A percentile compares a stretch with the other conserved stretches of the same genome.
These are phyloP conservation scores for Oryza meyeriana DNA, from an alignment of 176 grass and related monocot species.

Conservation along the genomic window DNA sequence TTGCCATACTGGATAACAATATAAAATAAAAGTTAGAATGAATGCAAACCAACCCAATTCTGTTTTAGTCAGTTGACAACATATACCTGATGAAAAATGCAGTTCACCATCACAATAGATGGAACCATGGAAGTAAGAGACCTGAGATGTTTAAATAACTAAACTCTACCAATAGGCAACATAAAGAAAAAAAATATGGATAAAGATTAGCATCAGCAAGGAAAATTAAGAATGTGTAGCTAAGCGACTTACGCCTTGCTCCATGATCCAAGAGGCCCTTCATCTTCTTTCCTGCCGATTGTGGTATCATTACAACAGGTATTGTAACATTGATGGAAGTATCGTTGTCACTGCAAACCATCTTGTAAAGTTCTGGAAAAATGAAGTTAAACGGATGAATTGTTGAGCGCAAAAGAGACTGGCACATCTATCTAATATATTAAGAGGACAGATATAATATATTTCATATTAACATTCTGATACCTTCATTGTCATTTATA, in stretches of 20 bases:
- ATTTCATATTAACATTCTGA: background rate
- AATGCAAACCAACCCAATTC: background rate
- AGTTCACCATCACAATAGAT: background rate
- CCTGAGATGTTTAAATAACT: background rate
- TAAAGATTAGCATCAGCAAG: background rate
- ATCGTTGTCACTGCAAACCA: conserved; percentile 90
- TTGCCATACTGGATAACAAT: background rate
- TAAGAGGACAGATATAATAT: conserved; percentile 12
- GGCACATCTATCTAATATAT: background rate
- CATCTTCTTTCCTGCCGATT: conserved; percentile 76
- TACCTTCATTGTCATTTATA: conserved; percentile 97
- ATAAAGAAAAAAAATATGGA: background rate
- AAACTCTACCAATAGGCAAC: background rate
- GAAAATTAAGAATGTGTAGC: conserved; percentile 20
- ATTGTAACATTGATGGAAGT: conserved; percentile 88
- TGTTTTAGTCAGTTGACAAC: background rate
- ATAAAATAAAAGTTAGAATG: background rate
- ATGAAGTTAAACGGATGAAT: conserved; percentile 7
- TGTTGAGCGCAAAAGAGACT: conserved; percentile 12
- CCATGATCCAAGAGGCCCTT: conserved; percentile 52
- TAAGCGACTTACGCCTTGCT: conserved; percentile 49
- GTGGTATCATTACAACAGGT: conserved; percentile 88
- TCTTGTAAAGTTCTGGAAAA: conserved; percentile 89
- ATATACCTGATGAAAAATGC: background rate
- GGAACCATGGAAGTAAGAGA: background rate